These are phyloP conservation scores for Vitis hybrid DNA, from an alignment of 177 flowering plant genomes.

Conservation along the genomic window DNA sequence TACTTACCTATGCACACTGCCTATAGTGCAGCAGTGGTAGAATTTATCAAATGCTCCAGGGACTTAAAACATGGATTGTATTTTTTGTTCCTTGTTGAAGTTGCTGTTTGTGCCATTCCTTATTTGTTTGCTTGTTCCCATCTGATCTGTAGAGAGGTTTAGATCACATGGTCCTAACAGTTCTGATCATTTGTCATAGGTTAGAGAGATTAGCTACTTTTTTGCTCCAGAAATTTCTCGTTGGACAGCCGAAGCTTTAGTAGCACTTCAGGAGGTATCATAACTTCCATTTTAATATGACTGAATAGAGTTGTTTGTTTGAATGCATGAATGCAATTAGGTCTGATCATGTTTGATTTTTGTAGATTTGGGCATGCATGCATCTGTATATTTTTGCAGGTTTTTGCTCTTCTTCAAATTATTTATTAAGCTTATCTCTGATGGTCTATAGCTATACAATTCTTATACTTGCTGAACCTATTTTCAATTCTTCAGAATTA, in stretches of 20 bases:
- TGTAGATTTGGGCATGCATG: background rate
- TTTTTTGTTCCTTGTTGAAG: background rate
- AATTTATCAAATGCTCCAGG: too few species aligned
- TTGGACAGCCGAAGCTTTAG: conserved; percentile 71
- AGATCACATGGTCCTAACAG: background rate
- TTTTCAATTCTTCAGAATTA: background rate
- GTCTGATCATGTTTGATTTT: background rate
- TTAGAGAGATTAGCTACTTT: conserved; percentile 41
- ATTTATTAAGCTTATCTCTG: background rate
- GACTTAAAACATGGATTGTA: background rate
- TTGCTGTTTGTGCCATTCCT: background rate
- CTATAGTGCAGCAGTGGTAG: too few species aligned
- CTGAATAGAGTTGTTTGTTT: background rate
- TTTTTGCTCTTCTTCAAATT: background rate
- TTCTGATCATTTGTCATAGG: conserved; percentile 28
- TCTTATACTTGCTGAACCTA: background rate
- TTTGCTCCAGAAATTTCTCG: conserved; percentile 37
- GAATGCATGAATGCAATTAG: background rate
- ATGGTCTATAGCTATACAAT: background rate
- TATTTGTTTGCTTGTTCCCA: background rate
- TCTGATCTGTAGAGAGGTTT: background rate
- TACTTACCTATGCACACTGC: too few species aligned
- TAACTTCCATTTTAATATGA: background rate
- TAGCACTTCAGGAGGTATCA: conserved; percentile 68
- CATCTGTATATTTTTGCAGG: background rate